A percentile compares a stretch with the other conserved stretches of the same genome.
Evolutionary conservation across 2,329 filamentous ascomycete species (phyloP).

Genomic region (Grosmannia clavigera): DNA sequence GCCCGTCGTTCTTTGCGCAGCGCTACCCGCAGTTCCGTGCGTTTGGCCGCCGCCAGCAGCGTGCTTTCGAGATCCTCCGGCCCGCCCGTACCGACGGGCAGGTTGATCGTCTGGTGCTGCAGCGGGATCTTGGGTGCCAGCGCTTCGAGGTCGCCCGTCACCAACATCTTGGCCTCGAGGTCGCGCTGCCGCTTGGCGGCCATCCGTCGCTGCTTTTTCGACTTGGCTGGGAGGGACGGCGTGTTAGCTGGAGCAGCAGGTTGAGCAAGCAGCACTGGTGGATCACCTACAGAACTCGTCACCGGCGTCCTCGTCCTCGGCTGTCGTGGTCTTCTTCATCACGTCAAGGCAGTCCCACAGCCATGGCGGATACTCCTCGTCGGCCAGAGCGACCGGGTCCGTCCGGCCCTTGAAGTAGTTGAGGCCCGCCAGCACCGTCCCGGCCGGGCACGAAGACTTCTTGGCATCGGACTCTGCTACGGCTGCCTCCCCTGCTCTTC

Average conservation of each 20-base stretch:
- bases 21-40: slow-evolving; percentile 53
- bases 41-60: slow-evolving; percentile 33
- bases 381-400: slow-evolving; percentile 62
- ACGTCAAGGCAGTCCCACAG: slow-evolving; percentile 61
- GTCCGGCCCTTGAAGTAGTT: slow-evolving; percentile 64
- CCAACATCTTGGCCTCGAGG: slow-evolving; percentile 45
- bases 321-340: slow-evolving; percentile 37
- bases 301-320: slow-evolving; percentile 41
- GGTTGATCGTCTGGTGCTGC: slow-evolving; percentile 66
- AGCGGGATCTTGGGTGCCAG: slow-evolving; percentile 59
- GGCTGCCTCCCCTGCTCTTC: slow-evolving; percentile 2
- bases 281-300: slow-evolving; percentile 68
- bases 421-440: slow-evolving; percentile 59
- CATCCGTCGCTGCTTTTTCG: slow-evolving; percentile 64
- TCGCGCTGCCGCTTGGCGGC: slow-evolving; percentile 53
- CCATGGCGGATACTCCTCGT: slow-evolving; percentile 71
- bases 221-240: slow-evolving; percentile 49
- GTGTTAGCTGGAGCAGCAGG: not conserved
- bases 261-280: no score
- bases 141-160: slow-evolving; percentile 52
- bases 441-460: slow-evolving; percentile 19
- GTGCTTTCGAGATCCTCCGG: slow-evolving; percentile 26
- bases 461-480: slow-evolving; percentile 14
- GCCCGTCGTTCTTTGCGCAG: slow-evolving; percentile 65
- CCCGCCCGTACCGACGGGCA: slow-evolving; percentile 40